Evolutionary conservation across 306 rosid genomes (phyloP).

Genomic region (Hippophae rhamnoides): DNA sequence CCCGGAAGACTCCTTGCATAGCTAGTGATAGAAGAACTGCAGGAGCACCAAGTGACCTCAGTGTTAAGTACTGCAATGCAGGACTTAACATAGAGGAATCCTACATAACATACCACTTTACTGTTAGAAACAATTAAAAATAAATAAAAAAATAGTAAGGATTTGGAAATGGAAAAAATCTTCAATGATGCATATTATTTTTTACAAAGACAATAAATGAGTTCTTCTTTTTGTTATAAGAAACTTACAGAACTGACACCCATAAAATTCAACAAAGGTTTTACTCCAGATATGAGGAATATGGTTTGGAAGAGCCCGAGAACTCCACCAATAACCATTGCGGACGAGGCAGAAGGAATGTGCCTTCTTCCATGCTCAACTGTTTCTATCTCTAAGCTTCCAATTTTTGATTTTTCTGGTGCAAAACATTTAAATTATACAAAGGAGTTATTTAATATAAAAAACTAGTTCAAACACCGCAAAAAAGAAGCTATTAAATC

Average conservation of each 20-base stretch:
- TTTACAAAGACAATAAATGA: neutral
- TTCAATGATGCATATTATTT: neutral
- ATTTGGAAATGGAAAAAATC: neutral
- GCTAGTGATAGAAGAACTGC: constrained; percentile 85
- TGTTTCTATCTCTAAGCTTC: constrained; percentile 10
- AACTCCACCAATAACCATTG: constrained; percentile 45
- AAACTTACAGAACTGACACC: constrained; percentile 56
- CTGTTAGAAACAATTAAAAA: no score
- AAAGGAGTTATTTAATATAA: neutral
- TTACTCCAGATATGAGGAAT: constrained; percentile 49
- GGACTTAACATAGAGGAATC: constrained; percentile 60
- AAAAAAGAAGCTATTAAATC: no score
- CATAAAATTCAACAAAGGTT: constrained; percentile 61
- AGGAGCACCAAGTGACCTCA: constrained; percentile 83
- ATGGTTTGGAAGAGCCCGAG: constrained; percentile 58
- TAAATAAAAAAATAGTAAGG: no score
- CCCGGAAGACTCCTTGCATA: constrained; percentile 79
- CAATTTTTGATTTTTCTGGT: neutral
- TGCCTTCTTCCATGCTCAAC: constrained; percentile 35
- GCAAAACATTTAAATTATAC: constrained; percentile 3
- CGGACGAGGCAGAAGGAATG: constrained; percentile 72
- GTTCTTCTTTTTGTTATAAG: neutral
- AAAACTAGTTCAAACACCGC: no score
- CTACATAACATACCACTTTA: constrained; percentile 23
- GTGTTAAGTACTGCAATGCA: constrained; percentile 53